Evolutionary conservation across 352 stramenopile species (phyloP).

Genomic region (Phytophthora sp.): DNA sequence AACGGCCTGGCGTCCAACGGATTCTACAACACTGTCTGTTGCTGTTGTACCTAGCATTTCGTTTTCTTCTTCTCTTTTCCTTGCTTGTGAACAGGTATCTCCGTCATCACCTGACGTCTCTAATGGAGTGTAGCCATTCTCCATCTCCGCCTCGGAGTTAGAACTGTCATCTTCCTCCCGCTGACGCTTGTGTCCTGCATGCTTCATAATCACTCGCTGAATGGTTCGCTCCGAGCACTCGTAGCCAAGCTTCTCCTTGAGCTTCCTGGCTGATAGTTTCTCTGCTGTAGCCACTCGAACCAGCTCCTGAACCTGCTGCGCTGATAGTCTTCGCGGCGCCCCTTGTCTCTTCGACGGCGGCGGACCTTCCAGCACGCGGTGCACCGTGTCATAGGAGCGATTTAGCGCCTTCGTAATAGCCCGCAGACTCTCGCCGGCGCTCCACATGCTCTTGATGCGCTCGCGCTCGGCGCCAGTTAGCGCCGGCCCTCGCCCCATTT

Average conservation of each 20-base stretch:
- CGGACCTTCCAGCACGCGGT: background rate
- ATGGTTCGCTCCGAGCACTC: conserved; percentile 2
- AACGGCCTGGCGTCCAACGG: no score
- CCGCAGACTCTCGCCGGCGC: background rate
- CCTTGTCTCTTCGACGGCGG: background rate
- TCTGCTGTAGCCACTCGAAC: background rate
- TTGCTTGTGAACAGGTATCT: no score
- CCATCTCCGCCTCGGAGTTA: background rate
- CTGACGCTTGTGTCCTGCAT: background rate
- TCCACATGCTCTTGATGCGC: conserved; percentile 7
- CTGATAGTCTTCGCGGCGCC: background rate
- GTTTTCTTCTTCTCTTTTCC: no score
- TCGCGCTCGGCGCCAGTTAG: conserved; percentile 1
- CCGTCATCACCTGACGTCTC: no score
- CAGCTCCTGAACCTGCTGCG: background rate
- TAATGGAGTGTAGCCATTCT: background rate
- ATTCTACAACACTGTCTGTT: background rate
- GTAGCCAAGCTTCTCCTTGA: conserved; percentile 4
- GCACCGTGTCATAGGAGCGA: conserved; percentile 3
- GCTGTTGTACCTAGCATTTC: no score
- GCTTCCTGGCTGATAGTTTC: background rate
- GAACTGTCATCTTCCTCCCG: background rate
- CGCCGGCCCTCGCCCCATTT: conserved; percentile 5
- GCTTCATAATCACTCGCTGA: background rate
- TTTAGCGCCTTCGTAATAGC: background rate